Conservation (phyloP, 352 stramenopile genomes). For the Hyaloperonospora arabidopsidis region DNA sequence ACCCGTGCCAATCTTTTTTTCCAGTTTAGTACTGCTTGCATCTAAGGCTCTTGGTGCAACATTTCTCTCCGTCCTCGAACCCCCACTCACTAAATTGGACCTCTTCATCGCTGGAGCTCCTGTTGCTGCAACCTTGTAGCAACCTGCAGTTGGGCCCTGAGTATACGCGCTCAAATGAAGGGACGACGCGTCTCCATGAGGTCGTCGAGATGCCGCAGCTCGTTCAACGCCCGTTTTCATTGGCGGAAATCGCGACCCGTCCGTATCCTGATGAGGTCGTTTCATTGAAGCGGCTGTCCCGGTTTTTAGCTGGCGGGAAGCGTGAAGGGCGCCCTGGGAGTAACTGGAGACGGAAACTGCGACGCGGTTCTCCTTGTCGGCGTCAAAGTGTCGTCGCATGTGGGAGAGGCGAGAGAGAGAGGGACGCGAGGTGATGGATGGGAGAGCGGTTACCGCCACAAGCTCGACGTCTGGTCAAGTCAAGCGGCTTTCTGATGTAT, state of each 20-base stretch:
- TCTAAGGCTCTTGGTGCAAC: slow-evolving; percentile 2
- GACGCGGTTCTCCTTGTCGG: slow-evolving; percentile 59
- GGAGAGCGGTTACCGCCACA: too few relatives aligned
- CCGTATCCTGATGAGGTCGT: slow-evolving; percentile 26
- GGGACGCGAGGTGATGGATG: too few relatives aligned
- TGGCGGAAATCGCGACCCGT: slow-evolving; percentile 21
- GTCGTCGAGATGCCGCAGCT: slow-evolving; percentile 12
- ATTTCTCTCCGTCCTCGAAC: slow-evolving; percentile 2
- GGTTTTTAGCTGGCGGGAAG: slow-evolving; percentile 17
- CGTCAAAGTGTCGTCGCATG: slow-evolving; percentile 51
- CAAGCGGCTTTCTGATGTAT: too few relatives aligned
- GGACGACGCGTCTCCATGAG: slow-evolving; percentile 15
- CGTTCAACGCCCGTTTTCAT: slow-evolving; percentile 26
- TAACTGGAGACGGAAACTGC: slow-evolving; percentile 13
- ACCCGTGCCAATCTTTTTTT: neutral
- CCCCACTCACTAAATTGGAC: neutral
- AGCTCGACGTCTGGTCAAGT: too few relatives aligned
- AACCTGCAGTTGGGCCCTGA: slow-evolving; percentile 7
- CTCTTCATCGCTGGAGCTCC: slow-evolving; percentile 4
- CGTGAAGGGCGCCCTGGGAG: slow-evolving; percentile 16
- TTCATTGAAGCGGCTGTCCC: slow-evolving; percentile 18
- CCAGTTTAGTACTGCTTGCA: neutral
- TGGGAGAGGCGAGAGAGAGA: neutral
- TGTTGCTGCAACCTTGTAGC: slow-evolving; percentile 11
- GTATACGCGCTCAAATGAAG: slow-evolving; percentile 20